Evolutionary conservation across 1,139 yeast genomes (phyloP).

Genomic region (Kodamaea fungicola): DNA sequence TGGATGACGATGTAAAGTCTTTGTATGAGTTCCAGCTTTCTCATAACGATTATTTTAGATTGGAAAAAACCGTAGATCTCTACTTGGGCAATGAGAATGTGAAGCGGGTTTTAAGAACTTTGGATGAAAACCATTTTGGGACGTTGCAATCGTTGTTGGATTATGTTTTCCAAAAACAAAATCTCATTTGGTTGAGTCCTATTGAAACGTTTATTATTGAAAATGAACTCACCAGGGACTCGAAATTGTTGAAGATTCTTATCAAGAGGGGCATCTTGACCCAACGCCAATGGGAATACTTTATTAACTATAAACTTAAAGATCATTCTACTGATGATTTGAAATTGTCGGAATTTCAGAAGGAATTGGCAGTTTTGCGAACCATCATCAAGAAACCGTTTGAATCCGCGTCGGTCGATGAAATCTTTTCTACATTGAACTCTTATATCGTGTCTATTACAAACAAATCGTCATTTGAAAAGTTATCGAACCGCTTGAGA

Average conservation of each 20-base stretch:
- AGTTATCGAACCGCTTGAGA: not conserved
- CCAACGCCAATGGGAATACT: slow-evolving; percentile 4
- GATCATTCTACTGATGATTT: slow-evolving; percentile 7
- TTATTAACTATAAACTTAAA: slow-evolving; percentile 3
- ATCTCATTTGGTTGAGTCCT: slow-evolving; percentile 6
- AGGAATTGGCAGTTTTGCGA: slow-evolving; percentile 13
- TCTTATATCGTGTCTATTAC: no score
- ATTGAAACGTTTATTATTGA: slow-evolving; percentile 4
- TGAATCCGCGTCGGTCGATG: slow-evolving; percentile 9
- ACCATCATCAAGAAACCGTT: slow-evolving; percentile 11
- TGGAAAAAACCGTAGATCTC: slow-evolving; percentile 1
- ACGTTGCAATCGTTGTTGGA: slow-evolving; percentile 7
- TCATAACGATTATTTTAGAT: slow-evolving; percentile 6
- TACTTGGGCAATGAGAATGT: slow-evolving; percentile 1
- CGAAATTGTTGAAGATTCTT: slow-evolving; percentile 2
- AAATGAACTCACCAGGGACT: not conserved
- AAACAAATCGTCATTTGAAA: not conserved
- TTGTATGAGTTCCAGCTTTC: slow-evolving; percentile 4
- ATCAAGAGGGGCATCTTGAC: slow-evolving; percentile 4
- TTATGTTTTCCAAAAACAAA: slow-evolving; percentile 3
- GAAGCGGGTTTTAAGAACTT: not conserved
- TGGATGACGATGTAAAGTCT: not conserved
- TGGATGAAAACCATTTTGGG: slow-evolving; percentile 5
- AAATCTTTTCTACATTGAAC: slow-evolving; percentile 10
- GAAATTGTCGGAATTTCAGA: slow-evolving; percentile 15